Evolutionary conservation across 2,329 filamentous ascomycete genomes (phyloP).

Genomic region (Verticillium albo-atrum): DNA sequence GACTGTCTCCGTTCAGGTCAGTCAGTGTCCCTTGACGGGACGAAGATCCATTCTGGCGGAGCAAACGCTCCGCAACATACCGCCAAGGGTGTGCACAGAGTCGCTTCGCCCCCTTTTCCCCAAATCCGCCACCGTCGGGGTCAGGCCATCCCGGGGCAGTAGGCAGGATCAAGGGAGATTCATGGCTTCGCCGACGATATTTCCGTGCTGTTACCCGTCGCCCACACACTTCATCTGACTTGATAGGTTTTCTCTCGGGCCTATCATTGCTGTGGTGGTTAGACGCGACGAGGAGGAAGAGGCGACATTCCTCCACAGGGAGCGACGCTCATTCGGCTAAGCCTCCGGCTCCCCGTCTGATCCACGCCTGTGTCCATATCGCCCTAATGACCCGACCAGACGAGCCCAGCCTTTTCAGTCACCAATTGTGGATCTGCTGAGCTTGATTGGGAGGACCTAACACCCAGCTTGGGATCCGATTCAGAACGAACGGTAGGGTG

Average conservation of each 20-base stretch:
- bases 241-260: neutral
- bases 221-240: neutral
- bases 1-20: neutral
- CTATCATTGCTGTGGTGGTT: too few relatives aligned
- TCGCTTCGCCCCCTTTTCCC: neutral
- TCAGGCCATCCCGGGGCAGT: neutral
- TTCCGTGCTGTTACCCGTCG: neutral
- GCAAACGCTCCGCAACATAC: neutral
- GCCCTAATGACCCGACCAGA: neutral
- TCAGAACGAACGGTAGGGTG: neutral
- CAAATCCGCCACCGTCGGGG: neutral
- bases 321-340: too few relatives aligned
- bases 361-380: too few relatives aligned
- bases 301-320: neutral
- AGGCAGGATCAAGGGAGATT: too few relatives aligned
- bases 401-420: neutral
- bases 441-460: neutral
- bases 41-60: neutral
- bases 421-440: neutral
- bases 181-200: neutral
- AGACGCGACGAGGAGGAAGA: neutral
- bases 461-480: too few relatives aligned
- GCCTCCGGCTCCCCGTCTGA: neutral
- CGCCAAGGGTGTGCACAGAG: neutral
- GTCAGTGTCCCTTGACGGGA: neutral